These are phyloP conservation scores for Oryza meyeriana DNA, from an alignment of 176 grass and related monocot genomes.

Conservation along the genomic window DNA sequence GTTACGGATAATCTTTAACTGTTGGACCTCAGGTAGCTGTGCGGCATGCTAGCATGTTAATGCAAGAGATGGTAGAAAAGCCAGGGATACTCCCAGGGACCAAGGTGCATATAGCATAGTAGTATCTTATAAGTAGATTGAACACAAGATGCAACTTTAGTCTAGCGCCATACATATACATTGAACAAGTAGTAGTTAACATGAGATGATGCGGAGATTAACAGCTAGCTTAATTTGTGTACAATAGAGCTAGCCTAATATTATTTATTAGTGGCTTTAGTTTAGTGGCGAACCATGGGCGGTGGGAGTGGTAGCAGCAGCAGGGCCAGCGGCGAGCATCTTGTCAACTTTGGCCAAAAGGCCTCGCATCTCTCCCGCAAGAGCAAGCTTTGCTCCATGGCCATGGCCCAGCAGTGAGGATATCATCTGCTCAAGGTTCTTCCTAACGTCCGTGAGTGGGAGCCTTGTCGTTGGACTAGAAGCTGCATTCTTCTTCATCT, in stretches of 20 bases:
- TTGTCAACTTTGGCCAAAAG: constrained; percentile 79
- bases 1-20: no score
- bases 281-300: background rate
- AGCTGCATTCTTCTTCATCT: background rate
- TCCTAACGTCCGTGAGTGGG: constrained; percentile 58
- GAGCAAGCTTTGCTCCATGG: constrained; percentile 3
- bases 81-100: no score
- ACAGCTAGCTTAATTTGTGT: background rate
- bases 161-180: no score
- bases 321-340: constrained; percentile 45
- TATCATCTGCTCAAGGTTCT: constrained; percentile 83
- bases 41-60: background rate
- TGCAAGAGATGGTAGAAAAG: background rate
- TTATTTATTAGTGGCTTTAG: no score
- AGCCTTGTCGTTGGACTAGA: constrained; percentile 13
- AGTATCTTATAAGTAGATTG: no score
- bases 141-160: no score
- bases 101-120: background rate
- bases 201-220: background rate
- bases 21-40: background rate
- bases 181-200: background rate
- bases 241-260: no score
- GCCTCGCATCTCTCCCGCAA: constrained; percentile 58
- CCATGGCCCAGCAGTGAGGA: constrained; percentile 24
- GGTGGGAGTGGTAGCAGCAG: background rate